phyloP scores from a whole-genome alignment of 805 yeast genomes.

The Zygosaccharomyces siamensis region DNA sequence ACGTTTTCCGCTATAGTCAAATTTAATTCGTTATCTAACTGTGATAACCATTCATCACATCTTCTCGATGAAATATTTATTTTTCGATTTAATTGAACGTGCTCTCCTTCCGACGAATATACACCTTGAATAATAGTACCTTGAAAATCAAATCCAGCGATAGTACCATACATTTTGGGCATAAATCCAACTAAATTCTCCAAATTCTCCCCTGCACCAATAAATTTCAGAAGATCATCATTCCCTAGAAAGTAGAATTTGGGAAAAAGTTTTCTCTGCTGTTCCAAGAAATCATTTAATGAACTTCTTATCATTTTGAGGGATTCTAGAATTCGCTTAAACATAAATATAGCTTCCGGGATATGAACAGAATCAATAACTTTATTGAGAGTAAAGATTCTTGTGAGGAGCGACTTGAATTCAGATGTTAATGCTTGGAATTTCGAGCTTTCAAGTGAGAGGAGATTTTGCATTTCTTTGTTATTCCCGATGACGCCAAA shows the following conservation, averaged over 20 bases:
- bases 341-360: slow-evolving; percentile 42
- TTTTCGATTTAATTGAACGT: slow-evolving; percentile 39
- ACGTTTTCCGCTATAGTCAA: slow-evolving; percentile 41
- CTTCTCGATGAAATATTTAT: slow-evolving; percentile 36
- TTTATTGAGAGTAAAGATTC: slow-evolving; percentile 43
- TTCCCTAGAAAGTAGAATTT: slow-evolving; percentile 86
- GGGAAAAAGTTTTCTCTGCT: slow-evolving; percentile 71
- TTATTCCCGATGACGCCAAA: slow-evolving; percentile 68
- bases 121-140: slow-evolving; percentile 42
- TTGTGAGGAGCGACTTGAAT: slow-evolving; percentile 47
- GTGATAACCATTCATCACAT: slow-evolving; percentile 53
- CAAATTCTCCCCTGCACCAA: slow-evolving; percentile 58
- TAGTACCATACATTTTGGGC: slow-evolving; percentile 67
- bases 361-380: slow-evolving; percentile 54
- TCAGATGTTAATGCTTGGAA: slow-evolving; percentile 63
- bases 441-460: slow-evolving; percentile 66
- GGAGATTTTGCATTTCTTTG: slow-evolving; percentile 52
- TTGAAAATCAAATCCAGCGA: slow-evolving; percentile 41
- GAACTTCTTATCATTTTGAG: slow-evolving; percentile 57
- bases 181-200: slow-evolving; percentile 51
- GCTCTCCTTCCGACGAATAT: slow-evolving; percentile 63
- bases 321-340: slow-evolving; percentile 53
- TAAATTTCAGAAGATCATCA: slow-evolving; percentile 77
- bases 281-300: slow-evolving; percentile 71
- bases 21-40: slow-evolving; percentile 52